These are phyloP conservation scores for Trypethelium eluteriae DNA, from an alignment of 495 filamentous ascomycete genomes.

Conservation along the genomic window DNA sequence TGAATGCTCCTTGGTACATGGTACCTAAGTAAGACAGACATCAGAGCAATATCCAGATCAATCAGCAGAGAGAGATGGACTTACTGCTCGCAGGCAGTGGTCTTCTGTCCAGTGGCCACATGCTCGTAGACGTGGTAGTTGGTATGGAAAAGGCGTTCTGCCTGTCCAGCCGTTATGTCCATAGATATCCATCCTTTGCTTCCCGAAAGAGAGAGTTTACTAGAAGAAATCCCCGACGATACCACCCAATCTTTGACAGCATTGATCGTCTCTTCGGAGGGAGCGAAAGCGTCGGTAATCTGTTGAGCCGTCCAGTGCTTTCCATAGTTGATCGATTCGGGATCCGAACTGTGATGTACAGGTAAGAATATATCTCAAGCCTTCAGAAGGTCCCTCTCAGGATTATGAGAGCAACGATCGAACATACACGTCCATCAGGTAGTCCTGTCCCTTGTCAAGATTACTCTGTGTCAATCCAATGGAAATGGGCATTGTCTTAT, in stretches of 20 bases:
- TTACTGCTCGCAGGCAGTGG: slow-evolving; percentile 24
- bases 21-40: neutral
- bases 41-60: neutral
- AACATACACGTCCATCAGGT: slow-evolving; percentile 19
- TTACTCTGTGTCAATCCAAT: slow-evolving; percentile 18
- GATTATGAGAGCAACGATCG: neutral
- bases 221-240: slow-evolving; percentile 10
- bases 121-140: slow-evolving; percentile 24
- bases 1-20: slow-evolving; percentile 19
- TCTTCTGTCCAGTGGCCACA: slow-evolving; percentile 5
- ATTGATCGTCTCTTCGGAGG: slow-evolving; percentile 16
- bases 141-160: slow-evolving; percentile 21
- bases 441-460: slow-evolving; percentile 16
- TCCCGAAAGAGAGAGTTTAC: slow-evolving; percentile 13
- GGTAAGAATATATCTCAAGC: neutral
- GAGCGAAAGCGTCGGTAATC: slow-evolving; percentile 19
- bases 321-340: slow-evolving; percentile 23
- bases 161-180: slow-evolving; percentile 15
- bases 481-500: slow-evolving; percentile 19
- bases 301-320: slow-evolving; percentile 22
- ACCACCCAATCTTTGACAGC: slow-evolving; percentile 16
- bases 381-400: neutral
- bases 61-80: neutral
- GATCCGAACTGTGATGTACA: slow-evolving; percentile 13
- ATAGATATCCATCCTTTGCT: slow-evolving; percentile 22